These are phyloP conservation scores for Akanthomyces lecanii DNA, from an alignment of 2,329 filamentous ascomycete species.

Conservation along the genomic window DNA sequence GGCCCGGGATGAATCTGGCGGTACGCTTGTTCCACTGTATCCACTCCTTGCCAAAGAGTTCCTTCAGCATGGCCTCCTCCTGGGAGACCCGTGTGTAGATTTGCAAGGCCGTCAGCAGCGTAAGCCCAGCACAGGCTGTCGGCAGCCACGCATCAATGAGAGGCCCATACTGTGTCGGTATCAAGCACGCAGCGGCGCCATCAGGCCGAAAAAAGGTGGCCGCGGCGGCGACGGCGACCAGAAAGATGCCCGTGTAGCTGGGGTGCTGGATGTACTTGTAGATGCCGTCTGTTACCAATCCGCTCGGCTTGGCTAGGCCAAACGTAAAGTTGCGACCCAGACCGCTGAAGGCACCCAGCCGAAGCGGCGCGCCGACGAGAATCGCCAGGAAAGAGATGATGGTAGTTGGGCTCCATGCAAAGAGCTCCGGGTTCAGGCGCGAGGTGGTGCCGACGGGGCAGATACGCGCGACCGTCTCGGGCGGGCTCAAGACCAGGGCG, in stretches of 20 bases:
- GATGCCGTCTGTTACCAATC: conserved; percentile 42
- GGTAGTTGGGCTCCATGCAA: conserved; percentile 32
- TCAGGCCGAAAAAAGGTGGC: conserved; percentile 35
- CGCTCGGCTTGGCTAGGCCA: conserved; percentile 41
- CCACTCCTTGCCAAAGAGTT: conserved; percentile 45
- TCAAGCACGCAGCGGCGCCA: conserved; percentile 36
- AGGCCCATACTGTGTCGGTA: conserved; percentile 25
- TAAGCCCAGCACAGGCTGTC: not conserved
- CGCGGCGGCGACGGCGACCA: conserved; percentile 31
- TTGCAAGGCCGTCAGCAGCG: conserved; percentile 21
- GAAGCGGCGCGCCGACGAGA: conserved; percentile 29
- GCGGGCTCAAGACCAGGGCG: not conserved
- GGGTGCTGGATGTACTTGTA: conserved; percentile 50
- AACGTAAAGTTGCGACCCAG: conserved; percentile 53
- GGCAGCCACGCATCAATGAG: conserved; percentile 8
- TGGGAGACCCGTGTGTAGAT: conserved; percentile 38
- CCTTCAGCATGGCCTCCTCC: conserved; percentile 47
- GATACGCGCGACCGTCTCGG: not conserved
- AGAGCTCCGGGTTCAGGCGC: conserved; percentile 25
- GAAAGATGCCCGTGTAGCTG: conserved; percentile 42
- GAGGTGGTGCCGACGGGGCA: not conserved
- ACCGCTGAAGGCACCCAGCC: conserved; percentile 36
- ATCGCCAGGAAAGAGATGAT: conserved; percentile 28
- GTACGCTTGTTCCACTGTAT: conserved; percentile 44
- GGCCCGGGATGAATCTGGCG: conserved; percentile 44